Evolutionary conservation across 768 basidiomycete species (phyloP).

Genomic region (Amanita inopinata): DNA sequence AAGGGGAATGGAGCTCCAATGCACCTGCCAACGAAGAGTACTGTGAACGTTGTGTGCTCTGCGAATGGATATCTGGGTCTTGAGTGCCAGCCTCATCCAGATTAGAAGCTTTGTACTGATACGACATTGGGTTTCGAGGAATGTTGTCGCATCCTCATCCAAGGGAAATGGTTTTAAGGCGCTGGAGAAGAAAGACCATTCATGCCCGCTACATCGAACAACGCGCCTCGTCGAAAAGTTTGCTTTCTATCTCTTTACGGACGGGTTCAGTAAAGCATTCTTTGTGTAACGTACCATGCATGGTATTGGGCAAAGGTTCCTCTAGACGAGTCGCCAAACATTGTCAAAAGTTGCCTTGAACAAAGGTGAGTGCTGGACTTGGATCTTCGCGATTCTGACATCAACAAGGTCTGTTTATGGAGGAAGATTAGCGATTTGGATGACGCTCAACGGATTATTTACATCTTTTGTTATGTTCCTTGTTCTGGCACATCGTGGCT

Average conservation of each 20-base stretch:
- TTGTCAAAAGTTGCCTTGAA: no score
- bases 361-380: no score
- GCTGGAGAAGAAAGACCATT: not conserved
- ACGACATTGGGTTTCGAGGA: not conserved
- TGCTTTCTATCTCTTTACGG: not conserved
- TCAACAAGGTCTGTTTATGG: no score
- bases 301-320: no score
- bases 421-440: no score
- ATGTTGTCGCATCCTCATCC: not conserved
- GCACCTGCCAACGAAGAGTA: conserved; percentile 16
- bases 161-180: not conserved
- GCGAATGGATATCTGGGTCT: not conserved
- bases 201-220: not conserved
- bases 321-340: no score
- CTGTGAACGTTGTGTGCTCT: conserved; percentile 12
- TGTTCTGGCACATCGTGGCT: not conserved
- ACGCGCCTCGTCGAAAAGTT: not conserved
- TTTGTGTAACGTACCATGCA: no score
- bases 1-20: conserved; percentile 7
- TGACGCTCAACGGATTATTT: no score
- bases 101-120: not conserved
- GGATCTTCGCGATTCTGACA: no score
- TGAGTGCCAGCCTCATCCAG: not conserved
- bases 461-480: no score
- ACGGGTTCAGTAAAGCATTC: no score